A percentile compares a stretch with the other conserved stretches of the same genome.
Conservation (phyloP, 2,329 filamentous ascomycete genomes). For the Gnomoniopsis sp. region DNA sequence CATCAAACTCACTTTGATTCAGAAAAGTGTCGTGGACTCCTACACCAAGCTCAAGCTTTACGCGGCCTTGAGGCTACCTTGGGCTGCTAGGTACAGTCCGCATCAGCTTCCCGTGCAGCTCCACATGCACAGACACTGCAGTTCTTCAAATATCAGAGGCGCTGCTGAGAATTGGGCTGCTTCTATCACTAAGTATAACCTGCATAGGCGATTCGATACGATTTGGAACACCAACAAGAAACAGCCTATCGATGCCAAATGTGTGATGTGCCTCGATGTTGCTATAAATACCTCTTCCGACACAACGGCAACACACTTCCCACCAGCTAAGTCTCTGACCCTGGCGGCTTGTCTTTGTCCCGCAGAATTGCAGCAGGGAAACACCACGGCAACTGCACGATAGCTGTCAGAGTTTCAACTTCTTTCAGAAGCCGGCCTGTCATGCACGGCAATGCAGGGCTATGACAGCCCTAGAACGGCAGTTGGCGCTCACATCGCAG, state of each 20-base stretch:
- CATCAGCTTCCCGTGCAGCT: no score
- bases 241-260: constrained; percentile 3
- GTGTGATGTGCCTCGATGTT: constrained; percentile 9
- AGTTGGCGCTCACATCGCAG: constrained; percentile 15
- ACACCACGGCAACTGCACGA: neutral
- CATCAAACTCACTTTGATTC: no score
- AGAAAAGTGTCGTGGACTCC: no score
- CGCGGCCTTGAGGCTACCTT: no score
- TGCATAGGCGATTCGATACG: neutral
- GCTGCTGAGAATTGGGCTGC: neutral
- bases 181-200: neutral
- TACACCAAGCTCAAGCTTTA: no score
- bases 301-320: constrained; percentile 1
- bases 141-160: no score
- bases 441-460: constrained; percentile 8
- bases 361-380: neutral
- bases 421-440: neutral
- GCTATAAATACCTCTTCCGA: constrained; percentile 14
- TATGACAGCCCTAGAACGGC: constrained; percentile 11
- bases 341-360: neutral
- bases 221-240: constrained; percentile 3
- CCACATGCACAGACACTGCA: no score
- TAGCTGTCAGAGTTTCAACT: neutral
- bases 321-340: neutral
- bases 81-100: no score